Percentiles rank a stretch among this genome's conserved stretches.
These are phyloP conservation scores for Boechera retrofracta DNA, from an alignment of 345 rosid genomes.

Conservation along the genomic window DNA sequence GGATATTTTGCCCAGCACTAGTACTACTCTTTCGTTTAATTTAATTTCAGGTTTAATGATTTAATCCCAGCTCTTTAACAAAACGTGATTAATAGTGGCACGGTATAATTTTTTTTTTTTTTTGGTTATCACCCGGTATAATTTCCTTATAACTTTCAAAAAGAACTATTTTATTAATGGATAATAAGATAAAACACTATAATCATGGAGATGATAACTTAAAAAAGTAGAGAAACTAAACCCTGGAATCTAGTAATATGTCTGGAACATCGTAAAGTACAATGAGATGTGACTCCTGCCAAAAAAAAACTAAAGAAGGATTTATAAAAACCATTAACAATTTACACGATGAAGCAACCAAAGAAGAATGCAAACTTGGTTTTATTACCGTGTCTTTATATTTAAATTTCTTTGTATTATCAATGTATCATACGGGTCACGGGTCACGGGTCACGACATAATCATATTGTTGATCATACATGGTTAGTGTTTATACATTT, in stretches of 20 bases:
- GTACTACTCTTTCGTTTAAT: not conserved
- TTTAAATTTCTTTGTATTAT: not conserved
- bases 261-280: slow-evolving; percentile 7
- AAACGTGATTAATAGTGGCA: no score
- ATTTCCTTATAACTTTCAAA: no score
- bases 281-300: slow-evolving; percentile 28
- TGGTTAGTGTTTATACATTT: slow-evolving; percentile 13
- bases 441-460: slow-evolving; percentile 38
- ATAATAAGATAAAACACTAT: no score
- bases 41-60: not conserved
- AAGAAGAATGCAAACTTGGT: not conserved
- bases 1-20: no score
- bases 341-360: not conserved
- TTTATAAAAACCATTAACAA: slow-evolving; percentile 3
- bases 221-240: slow-evolving; percentile 10
- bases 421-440: slow-evolving; percentile 23
- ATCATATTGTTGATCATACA: slow-evolving; percentile 38
- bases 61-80: no score
- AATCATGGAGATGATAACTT: not conserved
- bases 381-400: not conserved
- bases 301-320: not conserved
- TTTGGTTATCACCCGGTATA: not conserved
- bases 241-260: slow-evolving; percentile 35
- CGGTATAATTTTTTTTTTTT: not conserved
- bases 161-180: no score